Conservation (phyloP, 78 protist species). For the Chrysochromulina tobinii region DNA sequence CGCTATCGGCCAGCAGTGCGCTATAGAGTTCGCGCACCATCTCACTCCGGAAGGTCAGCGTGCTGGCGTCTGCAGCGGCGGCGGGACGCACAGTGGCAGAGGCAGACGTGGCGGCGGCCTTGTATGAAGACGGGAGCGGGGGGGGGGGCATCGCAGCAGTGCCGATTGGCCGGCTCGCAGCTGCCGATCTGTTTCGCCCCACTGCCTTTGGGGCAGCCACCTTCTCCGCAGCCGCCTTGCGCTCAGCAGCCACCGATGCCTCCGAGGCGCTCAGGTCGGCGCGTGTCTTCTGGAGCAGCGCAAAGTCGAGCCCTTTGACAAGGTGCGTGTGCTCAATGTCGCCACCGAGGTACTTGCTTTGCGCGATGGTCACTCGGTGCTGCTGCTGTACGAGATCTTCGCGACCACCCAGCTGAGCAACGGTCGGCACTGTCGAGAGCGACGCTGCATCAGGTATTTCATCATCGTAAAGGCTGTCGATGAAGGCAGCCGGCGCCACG, state of each 20-base stretch:
- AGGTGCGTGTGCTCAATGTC: conserved; percentile 74
- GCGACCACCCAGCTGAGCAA: background rate
- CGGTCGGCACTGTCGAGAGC: background rate
- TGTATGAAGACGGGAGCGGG: too few species aligned
- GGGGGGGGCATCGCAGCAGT: too few species aligned
- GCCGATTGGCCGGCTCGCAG: too few species aligned
- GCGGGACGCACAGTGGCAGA: too few species aligned
- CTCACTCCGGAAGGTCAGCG: background rate
- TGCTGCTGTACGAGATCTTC: background rate
- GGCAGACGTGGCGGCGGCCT: too few species aligned
- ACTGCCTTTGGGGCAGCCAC: too few species aligned
- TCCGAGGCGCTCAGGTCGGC: background rate
- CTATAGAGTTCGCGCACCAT: background rate
- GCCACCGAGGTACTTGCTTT: conserved; percentile 68
- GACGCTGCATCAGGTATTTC: too few species aligned
- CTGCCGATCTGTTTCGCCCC: too few species aligned
- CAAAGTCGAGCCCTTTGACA: conserved; percentile 72
- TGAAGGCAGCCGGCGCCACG: background rate
- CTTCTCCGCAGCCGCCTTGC: background rate
- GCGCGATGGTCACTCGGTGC: conserved; percentile 14
- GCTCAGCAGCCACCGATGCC: background rate
- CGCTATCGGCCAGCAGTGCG: too few species aligned
- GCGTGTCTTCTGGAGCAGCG: conserved; percentile 63
- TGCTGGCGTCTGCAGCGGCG: too few species aligned
- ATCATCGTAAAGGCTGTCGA: background rate